Evolutionary conservation across 129 eudicot species (phyloP).

Genomic region (Pulicaria dysenterica): DNA sequence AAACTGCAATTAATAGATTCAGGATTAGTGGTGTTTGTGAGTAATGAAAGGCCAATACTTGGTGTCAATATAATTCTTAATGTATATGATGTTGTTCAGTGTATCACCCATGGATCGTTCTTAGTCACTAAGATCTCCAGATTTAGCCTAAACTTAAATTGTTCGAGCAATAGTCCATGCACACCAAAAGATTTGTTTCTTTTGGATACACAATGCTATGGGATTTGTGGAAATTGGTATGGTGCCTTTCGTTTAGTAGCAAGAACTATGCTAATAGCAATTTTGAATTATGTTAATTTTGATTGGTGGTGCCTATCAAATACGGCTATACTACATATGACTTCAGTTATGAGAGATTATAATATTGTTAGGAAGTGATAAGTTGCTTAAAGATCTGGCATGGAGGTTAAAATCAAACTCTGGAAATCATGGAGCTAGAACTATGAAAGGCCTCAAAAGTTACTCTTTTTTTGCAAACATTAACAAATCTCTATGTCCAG

Average conservation of each 20-base stretch:
- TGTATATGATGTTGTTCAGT: background rate
- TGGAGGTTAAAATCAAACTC: background rate
- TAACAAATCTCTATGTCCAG: constrained; percentile 6
- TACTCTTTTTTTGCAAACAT: background rate
- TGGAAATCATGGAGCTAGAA: background rate
- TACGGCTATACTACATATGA: background rate
- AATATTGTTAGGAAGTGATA: constrained; percentile 5
- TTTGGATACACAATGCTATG: background rate
- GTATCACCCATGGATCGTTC: constrained; percentile 24
- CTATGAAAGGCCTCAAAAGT: background rate
- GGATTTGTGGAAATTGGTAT: background rate
- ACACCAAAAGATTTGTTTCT: background rate
- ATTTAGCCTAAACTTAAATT: background rate
- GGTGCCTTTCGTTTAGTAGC: constrained; percentile 12
- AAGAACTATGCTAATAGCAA: background rate
- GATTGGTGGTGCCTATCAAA: background rate
- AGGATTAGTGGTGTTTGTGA: constrained; percentile 12
- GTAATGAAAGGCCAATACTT: constrained; percentile 12
- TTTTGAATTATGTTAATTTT: background rate
- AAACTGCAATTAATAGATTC: background rate
- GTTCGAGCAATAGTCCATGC: background rate
- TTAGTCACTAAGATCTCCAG: constrained; percentile 11
- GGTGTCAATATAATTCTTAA: background rate
- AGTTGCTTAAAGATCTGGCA: constrained; percentile 2
- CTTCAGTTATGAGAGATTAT: background rate